Evolutionary conservation across 106 monocot species (phyloP).

Genomic region (Ottelia alismoides): DNA sequence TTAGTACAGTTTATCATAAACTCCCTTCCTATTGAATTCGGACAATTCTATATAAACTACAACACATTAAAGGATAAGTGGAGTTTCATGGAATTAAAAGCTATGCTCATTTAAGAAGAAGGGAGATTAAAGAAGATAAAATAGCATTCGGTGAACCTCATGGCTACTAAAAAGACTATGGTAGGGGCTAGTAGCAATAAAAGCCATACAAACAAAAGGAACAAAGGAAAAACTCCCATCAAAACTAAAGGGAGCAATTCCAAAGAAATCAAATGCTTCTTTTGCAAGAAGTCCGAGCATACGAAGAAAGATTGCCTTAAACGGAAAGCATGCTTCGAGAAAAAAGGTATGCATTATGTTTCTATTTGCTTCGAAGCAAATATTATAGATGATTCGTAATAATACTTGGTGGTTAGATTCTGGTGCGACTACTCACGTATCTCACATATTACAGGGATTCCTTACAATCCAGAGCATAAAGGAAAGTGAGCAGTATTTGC

Average conservation of each 20-base stretch:
- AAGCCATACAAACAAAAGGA: neutral
- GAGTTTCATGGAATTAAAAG: conserved; percentile 3
- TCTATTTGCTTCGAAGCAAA: neutral
- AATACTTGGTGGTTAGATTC: neutral
- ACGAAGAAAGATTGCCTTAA: neutral
- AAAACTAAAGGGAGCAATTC: neutral
- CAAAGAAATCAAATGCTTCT: neutral
- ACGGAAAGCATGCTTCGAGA: neutral
- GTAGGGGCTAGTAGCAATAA: neutral
- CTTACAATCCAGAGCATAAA: neutral
- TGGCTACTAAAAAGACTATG: neutral
- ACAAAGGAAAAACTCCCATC: neutral
- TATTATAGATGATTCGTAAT: neutral
- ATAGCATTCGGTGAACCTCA: neutral
- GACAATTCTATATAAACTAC: conserved; percentile 6
- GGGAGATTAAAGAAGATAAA: conserved; percentile 4
- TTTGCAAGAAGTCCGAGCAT: neutral
- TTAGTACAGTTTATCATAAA: conserved; percentile 3
- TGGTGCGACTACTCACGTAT: neutral
- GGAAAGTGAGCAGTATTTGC: neutral
- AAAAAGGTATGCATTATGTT: neutral
- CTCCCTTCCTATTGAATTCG: conserved; percentile 4
- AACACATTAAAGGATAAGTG: conserved; percentile 9
- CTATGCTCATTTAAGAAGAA: conserved; percentile 7
- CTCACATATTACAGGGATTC: neutral